Conservation (phyloP, 805 yeast genomes). For the Candida wancherniae region DNA sequence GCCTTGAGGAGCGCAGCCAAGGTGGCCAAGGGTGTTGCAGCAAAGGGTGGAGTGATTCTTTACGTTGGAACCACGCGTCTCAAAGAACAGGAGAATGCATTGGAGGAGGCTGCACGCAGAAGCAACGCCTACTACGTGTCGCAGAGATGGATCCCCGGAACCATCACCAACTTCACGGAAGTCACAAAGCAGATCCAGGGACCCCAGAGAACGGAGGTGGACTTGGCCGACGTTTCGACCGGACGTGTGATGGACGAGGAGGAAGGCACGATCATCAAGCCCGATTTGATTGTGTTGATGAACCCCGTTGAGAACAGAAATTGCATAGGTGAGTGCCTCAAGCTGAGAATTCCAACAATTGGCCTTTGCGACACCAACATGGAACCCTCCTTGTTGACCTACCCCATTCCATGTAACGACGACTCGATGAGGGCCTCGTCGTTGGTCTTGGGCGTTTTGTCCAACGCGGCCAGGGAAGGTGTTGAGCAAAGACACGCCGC, state of each 20-base stretch:
- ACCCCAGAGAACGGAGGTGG: slow-evolving; percentile 52
- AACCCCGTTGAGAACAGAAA: slow-evolving; percentile 85
- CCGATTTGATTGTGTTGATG: slow-evolving; percentile 81
- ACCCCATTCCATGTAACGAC: slow-evolving; percentile 95
- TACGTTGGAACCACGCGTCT: slow-evolving; percentile 82
- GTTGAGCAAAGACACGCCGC: slow-evolving; percentile 47
- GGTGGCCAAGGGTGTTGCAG: slow-evolving; percentile 78
- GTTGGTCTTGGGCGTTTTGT: slow-evolving; percentile 74
- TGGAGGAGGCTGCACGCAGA: slow-evolving; percentile 75
- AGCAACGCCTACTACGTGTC: slow-evolving; percentile 77
- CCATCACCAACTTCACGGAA: slow-evolving; percentile 78
- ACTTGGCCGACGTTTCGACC: slow-evolving; percentile 66
- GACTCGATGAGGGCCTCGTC: slow-evolving; percentile 81
- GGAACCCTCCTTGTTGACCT: slow-evolving; percentile 84
- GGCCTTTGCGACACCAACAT: slow-evolving; percentile 92
- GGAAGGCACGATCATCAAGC: slow-evolving; percentile 59
- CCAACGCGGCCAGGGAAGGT: slow-evolving; percentile 83
- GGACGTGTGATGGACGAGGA: slow-evolving; percentile 49
- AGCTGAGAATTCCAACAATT: slow-evolving; percentile 82
- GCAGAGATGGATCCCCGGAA: slow-evolving; percentile 91
- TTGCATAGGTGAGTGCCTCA: slow-evolving; percentile 75
- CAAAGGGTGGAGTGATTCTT: slow-evolving; percentile 78
- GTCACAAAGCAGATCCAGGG: slow-evolving; percentile 50
- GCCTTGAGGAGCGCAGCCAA: slow-evolving; percentile 76
- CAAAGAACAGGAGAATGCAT: slow-evolving; percentile 56